Conservation (phyloP, 495 filamentous ascomycete genomes). For the Filosporella fistucella region DNA sequence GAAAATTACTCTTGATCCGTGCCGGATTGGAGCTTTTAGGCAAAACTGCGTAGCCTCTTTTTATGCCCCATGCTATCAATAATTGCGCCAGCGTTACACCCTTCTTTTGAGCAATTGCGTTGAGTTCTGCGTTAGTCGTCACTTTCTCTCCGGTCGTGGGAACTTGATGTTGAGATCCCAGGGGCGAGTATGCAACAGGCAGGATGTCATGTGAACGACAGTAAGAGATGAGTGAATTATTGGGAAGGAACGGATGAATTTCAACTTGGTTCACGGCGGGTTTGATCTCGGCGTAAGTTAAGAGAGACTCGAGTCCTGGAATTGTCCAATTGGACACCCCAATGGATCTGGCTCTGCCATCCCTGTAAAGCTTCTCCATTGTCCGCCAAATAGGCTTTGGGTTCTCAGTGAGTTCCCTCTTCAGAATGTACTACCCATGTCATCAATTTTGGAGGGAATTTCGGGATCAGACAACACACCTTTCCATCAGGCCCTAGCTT, state of each 20-base stretch:
- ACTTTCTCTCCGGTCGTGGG: slow-evolving; percentile 60
- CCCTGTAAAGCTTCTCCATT: slow-evolving; percentile 51
- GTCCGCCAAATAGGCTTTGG: slow-evolving; percentile 43
- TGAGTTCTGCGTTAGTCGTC: slow-evolving; percentile 49
- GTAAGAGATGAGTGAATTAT: slow-evolving; percentile 22
- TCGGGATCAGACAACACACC: slow-evolving; percentile 11
- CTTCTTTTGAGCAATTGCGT: slow-evolving; percentile 33
- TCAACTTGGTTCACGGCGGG: slow-evolving; percentile 90
- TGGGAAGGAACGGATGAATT: slow-evolving; percentile 65
- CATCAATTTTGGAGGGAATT: not conserved
- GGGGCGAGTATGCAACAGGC: slow-evolving; percentile 46
- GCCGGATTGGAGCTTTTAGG: slow-evolving; percentile 41
- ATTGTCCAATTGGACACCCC: slow-evolving; percentile 36
- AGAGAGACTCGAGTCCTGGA: slow-evolving; percentile 60
- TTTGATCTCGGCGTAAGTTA: slow-evolving; percentile 40
- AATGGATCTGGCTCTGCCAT: slow-evolving; percentile 37
- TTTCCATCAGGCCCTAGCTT: slow-evolving; percentile 55
- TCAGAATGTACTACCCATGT: slow-evolving; percentile 32
- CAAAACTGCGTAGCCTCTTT: slow-evolving; percentile 43
- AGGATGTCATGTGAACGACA: slow-evolving; percentile 36
- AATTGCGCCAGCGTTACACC: slow-evolving; percentile 34
- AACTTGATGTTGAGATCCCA: slow-evolving; percentile 57
- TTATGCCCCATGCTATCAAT: slow-evolving; percentile 41
- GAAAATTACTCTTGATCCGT: slow-evolving; percentile 37
- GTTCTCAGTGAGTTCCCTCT: slow-evolving; percentile 28